A percentile compares a stretch with the other conserved stretches of the same genome.
Conservation (phyloP, 176 grass and related monocot species). For the Triticum dicoccoides region DNA sequence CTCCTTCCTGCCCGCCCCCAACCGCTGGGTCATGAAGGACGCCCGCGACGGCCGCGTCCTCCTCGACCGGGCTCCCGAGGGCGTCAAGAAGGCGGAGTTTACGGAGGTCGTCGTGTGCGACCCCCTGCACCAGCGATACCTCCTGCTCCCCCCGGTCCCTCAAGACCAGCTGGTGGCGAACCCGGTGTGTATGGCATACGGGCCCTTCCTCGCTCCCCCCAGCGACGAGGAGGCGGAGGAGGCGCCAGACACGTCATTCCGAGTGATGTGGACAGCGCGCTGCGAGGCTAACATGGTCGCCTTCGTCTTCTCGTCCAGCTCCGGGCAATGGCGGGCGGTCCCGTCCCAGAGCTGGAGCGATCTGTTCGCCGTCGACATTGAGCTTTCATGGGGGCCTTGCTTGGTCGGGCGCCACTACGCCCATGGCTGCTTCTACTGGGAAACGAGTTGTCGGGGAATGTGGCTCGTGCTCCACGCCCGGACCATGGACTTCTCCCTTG, state of each 20-base stretch:
- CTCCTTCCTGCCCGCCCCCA: slow-evolving; percentile 28
- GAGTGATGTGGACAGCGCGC: neutral
- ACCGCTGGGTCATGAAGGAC: slow-evolving; percentile 12
- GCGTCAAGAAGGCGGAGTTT: neutral
- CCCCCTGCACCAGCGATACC: neutral
- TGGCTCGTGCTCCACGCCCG: slow-evolving; percentile 19
- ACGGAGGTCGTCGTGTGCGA: neutral
- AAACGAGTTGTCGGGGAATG: neutral
- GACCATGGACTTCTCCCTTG: slow-evolving; percentile 13
- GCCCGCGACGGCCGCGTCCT: neutral
- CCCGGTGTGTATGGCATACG: neutral
- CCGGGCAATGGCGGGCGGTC: neutral
- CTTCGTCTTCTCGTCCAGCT: slow-evolving; percentile 33
- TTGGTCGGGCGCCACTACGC: neutral
- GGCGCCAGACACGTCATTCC: slow-evolving; percentile 15
- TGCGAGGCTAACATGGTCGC: neutral
- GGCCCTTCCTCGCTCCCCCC: slow-evolving; percentile 24
- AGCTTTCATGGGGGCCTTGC: neutral
- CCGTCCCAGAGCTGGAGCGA: neutral
- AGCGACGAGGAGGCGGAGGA: neutral
- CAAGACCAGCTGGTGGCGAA: neutral
- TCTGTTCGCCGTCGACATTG: neutral
- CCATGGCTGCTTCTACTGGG: slow-evolving; percentile 23
- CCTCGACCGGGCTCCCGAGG: neutral
- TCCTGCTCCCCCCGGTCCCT: neutral